Evolutionary conservation across 2,329 filamentous ascomycete species (phyloP).

Genomic region (Xenoacremonium recifei): DNA sequence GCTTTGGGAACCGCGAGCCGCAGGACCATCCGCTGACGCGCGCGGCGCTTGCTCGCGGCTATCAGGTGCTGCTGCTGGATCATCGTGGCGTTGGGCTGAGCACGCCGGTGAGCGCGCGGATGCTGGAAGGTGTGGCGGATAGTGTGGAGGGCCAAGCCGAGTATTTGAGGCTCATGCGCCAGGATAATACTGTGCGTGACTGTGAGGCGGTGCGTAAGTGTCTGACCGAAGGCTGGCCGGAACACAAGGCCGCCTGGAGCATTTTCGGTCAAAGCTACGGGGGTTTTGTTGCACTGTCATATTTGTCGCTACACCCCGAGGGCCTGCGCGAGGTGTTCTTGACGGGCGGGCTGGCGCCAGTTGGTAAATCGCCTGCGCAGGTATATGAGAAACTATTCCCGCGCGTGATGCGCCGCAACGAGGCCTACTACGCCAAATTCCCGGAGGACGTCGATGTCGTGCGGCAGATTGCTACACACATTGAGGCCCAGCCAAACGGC

Average conservation of each 20-base stretch:
- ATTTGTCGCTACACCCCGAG: conserved; percentile 77
- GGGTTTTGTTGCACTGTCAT: conserved; percentile 81
- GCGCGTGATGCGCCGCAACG: conserved; percentile 70
- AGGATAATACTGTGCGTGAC: conserved; percentile 87
- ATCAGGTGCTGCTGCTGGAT: conserved; percentile 84
- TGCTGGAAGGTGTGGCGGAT: conserved; percentile 55
- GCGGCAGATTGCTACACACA: conserved; percentile 62
- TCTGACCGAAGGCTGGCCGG: conserved; percentile 67
- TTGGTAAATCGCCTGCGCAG: conserved; percentile 68
- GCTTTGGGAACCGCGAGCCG: conserved; percentile 72
- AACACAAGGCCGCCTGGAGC: conserved; percentile 75
- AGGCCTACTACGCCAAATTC: conserved; percentile 79
- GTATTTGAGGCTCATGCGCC: conserved; percentile 82
- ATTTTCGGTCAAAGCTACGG: conserved; percentile 91
- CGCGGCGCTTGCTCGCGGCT: conserved; percentile 72
- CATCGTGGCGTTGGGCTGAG: conserved; percentile 88
- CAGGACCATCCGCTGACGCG: conserved; percentile 72
- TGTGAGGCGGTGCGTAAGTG: conserved; percentile 80
- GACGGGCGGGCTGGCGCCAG: conserved; percentile 78
- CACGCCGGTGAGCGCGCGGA: conserved; percentile 72
- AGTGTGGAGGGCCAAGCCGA: conserved; percentile 69
- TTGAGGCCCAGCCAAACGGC: conserved; percentile 57
- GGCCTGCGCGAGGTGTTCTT: conserved; percentile 80
- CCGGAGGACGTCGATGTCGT: conserved; percentile 74
- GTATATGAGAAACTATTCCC: conserved; percentile 73